phyloP scores from a whole-genome alignment of 805 yeast genomes.

The Danielozyma ontarioensis region DNA sequence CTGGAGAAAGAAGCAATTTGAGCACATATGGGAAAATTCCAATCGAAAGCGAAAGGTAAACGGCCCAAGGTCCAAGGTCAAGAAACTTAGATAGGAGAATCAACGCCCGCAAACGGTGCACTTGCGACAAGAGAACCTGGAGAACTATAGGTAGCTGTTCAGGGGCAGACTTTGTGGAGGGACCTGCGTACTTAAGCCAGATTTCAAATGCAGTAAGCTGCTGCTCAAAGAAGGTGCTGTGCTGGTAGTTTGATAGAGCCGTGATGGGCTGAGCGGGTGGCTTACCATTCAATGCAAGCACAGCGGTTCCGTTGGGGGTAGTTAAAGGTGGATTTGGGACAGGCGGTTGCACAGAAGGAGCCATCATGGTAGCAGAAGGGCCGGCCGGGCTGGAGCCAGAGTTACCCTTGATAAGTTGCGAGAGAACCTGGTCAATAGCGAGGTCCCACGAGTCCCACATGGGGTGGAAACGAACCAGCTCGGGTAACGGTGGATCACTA shows the following conservation, averaged over 20 bases:
- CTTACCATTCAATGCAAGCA: neutral
- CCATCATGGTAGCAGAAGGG: neutral
- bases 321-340: constrained; percentile 1
- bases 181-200: constrained; percentile 85
- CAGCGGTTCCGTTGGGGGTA: neutral
- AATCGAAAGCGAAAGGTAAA: constrained; percentile 82
- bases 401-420: constrained; percentile 52
- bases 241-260: constrained; percentile 59
- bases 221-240: constrained; percentile 92
- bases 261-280: constrained; percentile 8
- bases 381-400: constrained; percentile 3
- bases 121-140: constrained; percentile 90
- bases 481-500: constrained; percentile 90
- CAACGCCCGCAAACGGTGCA: constrained; percentile 85
- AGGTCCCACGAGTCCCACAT: constrained; percentile 99
- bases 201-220: constrained; percentile 94
- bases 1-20: constrained; percentile 87
- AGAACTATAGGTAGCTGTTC: constrained; percentile 92
- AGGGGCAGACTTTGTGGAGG: constrained; percentile 80
- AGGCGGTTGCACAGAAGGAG: constrained; percentile 5
- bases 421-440: constrained; percentile 89
- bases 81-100: constrained; percentile 78
- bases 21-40: constrained; percentile 95
- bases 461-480: constrained; percentile 70
- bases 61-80: constrained; percentile 98